Conservation (phyloP, 2,329 filamentous ascomycete species). For the Aspergillus vadensis region DNA sequence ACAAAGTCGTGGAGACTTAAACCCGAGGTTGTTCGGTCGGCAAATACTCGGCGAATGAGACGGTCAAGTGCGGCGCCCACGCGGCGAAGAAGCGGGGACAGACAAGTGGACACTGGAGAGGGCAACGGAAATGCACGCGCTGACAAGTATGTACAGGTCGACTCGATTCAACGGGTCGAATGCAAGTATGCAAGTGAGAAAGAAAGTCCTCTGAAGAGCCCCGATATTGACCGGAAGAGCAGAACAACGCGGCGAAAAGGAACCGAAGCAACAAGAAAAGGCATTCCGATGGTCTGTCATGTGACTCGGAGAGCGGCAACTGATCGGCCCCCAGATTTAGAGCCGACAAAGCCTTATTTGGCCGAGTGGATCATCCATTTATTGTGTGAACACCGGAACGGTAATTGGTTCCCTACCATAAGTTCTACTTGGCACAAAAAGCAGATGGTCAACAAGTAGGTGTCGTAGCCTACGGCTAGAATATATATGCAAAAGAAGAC, state of each 20-base stretch:
- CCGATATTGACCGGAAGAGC: background rate
- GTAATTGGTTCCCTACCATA: background rate
- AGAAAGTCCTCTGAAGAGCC: background rate
- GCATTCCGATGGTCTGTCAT: constrained; percentile 21
- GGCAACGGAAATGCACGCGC: background rate
- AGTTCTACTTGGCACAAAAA: background rate
- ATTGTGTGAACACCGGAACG: background rate
- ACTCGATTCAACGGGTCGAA: background rate
- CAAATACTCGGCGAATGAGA: constrained; percentile 16
- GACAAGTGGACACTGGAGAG: background rate
- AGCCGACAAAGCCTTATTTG: background rate
- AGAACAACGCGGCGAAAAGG: constrained; percentile 23
- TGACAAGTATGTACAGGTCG: background rate
- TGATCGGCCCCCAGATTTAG: background rate
- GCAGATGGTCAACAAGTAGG: constrained; percentile 4
- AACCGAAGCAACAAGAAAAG: constrained; percentile 11
- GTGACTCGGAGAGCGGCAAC: constrained; percentile 24
- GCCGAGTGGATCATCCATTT: background rate
- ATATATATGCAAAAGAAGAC: constrained; percentile 30
- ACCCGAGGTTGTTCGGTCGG: constrained; percentile 14
- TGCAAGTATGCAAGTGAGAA: background rate
- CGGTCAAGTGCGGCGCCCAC: constrained; percentile 14
- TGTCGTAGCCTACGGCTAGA: constrained; percentile 11
- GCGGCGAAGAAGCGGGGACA: background rate
- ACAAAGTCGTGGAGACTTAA: background rate